Evolutionary conservation across 345 rosid genomes (phyloP), one percentile per base, ranked within the genome.

Genomic region (Melaleuca alternifolia): DNA sequence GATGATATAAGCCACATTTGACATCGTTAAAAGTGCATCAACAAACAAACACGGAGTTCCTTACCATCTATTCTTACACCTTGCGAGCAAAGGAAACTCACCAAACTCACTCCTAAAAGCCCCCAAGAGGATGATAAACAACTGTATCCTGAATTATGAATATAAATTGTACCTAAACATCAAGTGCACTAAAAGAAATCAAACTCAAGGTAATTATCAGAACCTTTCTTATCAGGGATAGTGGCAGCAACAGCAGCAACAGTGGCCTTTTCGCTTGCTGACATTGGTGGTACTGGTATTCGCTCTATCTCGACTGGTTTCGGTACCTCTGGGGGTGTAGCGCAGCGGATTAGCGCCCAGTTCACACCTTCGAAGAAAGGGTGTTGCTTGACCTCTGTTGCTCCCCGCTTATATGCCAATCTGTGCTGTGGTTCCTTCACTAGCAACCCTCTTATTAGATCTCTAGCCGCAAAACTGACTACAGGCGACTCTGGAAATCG

Each of bases 361-460:
- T 96, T 96, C 85, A 95, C 95, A 44, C 99, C 96, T 93, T 96
- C 98, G 41, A 96, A 96, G 93, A 96, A 95, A 0, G 96, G 98
- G 83, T 96, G 99, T 89, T 96, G 99, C 92, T 95, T 95, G 83
- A 96, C 91, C 91, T 95, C 98, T 8, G 99, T 96, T 37, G 99
- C 99, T 41, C 99, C 98, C 65, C 99, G 93, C 89, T 96, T 96
- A 86, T 91, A 94, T 15, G 95, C 98, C 93, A 96, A 85, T 87
- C 98, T 89, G 86, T 96, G 93, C 89, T 95, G 99, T 1, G 99
- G 97, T 88, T 96, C 99, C 89, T 96, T 96, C 88, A 95, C 96
- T 51, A 96, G 94, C 88, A 95, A 89, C 48, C 98, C 97, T 21
- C 94, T 89, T 86, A 96, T 94, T 86, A 96, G 93, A 88, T 95